Percentiles rank a stretch among this genome's conserved stretches.
These are phyloP conservation scores for Boechera retrofracta DNA, from an alignment of 345 rosid genomes.

Conservation along the genomic window DNA sequence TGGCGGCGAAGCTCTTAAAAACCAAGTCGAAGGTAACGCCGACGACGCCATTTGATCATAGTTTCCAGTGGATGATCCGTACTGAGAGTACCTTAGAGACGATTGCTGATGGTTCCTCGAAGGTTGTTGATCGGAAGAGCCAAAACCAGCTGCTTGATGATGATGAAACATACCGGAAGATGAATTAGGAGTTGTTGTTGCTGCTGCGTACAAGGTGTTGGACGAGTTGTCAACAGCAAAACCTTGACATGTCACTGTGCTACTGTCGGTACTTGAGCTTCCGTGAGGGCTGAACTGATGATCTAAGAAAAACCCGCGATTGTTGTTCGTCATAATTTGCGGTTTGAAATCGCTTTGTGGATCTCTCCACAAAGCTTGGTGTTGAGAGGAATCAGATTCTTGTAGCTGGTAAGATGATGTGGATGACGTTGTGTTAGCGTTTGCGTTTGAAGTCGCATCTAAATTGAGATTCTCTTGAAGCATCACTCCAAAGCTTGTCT, in stretches of 20 bases:
- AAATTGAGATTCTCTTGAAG: slow-evolving; percentile 72
- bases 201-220: slow-evolving; percentile 52
- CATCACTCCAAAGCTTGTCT: slow-evolving; percentile 68
- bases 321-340: slow-evolving; percentile 29
- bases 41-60: slow-evolving; percentile 39
- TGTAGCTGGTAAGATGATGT: slow-evolving; percentile 47
- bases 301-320: slow-evolving; percentile 64
- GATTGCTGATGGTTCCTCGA: slow-evolving; percentile 43
- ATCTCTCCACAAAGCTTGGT: slow-evolving; percentile 53
- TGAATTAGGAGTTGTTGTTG: slow-evolving; percentile 48
- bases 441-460: slow-evolving; percentile 51
- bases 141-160: slow-evolving; percentile 27
- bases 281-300: slow-evolving; percentile 71
- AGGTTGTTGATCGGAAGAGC: slow-evolving; percentile 53
- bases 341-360: slow-evolving; percentile 51
- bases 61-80: slow-evolving; percentile 29
- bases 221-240: slow-evolving; percentile 58
- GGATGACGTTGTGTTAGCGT: slow-evolving; percentile 43
- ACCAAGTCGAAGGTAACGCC: slow-evolving; percentile 62
- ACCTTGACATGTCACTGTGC: slow-evolving; percentile 66
- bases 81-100: slow-evolving; percentile 36
- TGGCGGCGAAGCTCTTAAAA: slow-evolving; percentile 69
- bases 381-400: slow-evolving; percentile 47
- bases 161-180: slow-evolving; percentile 54
- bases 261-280: slow-evolving; percentile 62